Base-by-base conservation (phyloP, 345 rosid genomes). In the Pelargonium nanum region DNA sequence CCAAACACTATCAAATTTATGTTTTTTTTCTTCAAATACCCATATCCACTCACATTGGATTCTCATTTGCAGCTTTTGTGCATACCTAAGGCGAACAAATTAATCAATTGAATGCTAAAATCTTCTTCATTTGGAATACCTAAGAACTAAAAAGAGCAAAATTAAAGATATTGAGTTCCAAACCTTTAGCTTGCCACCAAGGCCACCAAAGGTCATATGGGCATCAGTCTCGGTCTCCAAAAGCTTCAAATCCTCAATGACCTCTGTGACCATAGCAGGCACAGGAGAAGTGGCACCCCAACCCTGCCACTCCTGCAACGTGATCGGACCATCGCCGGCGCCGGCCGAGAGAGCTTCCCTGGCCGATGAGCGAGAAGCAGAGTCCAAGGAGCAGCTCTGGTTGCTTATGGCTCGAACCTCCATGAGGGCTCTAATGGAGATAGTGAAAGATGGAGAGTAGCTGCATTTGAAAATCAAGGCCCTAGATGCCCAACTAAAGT, bases 131-230 rank as follows among this genome's bases (percentile, higher is more conserved):
- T 34, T 15, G 13, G 51, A 52, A 12, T 22, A 24, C 40, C 45
- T 19, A 26, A n/a, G 55, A 53, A 53, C 56, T 17, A 4, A 22
- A 4, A n/a, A 20, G 24, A 55, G 1, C 26, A 2, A 28, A 56
- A 45, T 1, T 17, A 15, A 12, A n/a, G 5, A 51, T 26, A 23
- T 22, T n/a, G 22, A 26, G 22, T 32, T 19, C 50, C 30, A 24
- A 40, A 89, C 99, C 88, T 84, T 82, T 45, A 89, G 73, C 73
- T 87, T 89, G 60, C 97, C 99, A 24, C 96, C 90, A 50, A 26
- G 76, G n/a, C 94, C 92, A 52, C 96, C 96, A 55, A 93, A 93
- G 44, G 68, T 75, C 78, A 87, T 83, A 44, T 67, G 77, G 62
- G 80, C 69, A 72, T 90, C 87, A 61, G 62, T 63, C 40, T 74